Conservation (phyloP, 805 yeast genomes). For the Candida palmyrensis region DNA sequence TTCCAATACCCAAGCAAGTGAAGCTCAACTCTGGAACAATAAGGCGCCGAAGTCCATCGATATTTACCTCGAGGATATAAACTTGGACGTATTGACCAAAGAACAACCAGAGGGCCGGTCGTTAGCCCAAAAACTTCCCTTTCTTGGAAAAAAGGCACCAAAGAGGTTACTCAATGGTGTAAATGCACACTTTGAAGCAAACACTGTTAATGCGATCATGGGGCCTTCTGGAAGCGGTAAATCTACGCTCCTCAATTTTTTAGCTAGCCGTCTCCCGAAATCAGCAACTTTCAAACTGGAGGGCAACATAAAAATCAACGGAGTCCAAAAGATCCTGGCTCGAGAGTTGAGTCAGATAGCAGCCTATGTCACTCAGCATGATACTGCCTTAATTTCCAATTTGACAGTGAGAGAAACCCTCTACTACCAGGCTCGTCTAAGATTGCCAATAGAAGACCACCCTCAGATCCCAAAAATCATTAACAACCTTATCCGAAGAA, state of each 20-base stretch:
- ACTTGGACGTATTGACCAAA: slow-evolving; percentile 6
- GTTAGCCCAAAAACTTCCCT: too few species aligned
- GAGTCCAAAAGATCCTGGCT: slow-evolving; percentile 17
- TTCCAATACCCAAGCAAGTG: too few species aligned
- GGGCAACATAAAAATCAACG: slow-evolving; percentile 25
- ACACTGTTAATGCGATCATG: slow-evolving; percentile 38
- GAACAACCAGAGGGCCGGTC: too few species aligned
- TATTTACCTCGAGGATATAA: slow-evolving; percentile 6
- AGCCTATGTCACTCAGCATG: slow-evolving; percentile 81
- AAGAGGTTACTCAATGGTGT: slow-evolving; percentile 20
- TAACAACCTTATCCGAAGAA: slow-evolving; percentile 53
- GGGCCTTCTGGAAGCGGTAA: slow-evolving; percentile 45
- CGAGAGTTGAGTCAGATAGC: slow-evolving; percentile 33
- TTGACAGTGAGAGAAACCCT: slow-evolving; percentile 78
- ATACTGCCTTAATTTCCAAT: slow-evolving; percentile 62
- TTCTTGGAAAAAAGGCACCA: slow-evolving; percentile 5
- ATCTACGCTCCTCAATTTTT: slow-evolving; percentile 33
- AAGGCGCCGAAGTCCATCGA: slow-evolving; percentile 7
- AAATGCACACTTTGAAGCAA: slow-evolving; percentile 25
- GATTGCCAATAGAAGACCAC: slow-evolving; percentile 45
- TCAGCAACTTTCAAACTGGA: slow-evolving; percentile 14
- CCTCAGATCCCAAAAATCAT: slow-evolving; percentile 43
- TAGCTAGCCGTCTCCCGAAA: slow-evolving; percentile 38
- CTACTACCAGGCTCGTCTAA: slow-evolving; percentile 61
- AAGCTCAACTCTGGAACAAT: too few species aligned